These are phyloP conservation scores for Lycium barbarum DNA, from an alignment of 257 asterid species.

Conservation along the genomic window DNA sequence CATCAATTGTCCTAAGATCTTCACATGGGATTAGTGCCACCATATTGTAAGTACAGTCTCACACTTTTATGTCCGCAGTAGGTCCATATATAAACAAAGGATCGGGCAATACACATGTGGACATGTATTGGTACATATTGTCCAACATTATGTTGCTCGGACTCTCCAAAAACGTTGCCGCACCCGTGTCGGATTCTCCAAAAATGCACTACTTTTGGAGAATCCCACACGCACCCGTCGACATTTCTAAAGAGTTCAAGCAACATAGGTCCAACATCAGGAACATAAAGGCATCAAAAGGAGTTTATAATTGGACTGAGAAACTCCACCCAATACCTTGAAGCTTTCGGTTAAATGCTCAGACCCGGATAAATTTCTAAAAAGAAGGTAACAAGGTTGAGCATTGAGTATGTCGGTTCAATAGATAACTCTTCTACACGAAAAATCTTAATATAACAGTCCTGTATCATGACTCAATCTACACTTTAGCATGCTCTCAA, in stretches of 20 bases:
- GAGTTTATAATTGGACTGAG: not conserved
- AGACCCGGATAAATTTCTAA: not conserved
- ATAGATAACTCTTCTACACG: not conserved
- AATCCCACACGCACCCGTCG: too few relatives aligned
- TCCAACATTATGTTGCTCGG: not conserved
- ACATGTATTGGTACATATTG: conserved; percentile 4
- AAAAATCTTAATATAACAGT: not conserved
- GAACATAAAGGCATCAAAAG: conserved; percentile 8
- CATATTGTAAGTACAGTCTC: not conserved
- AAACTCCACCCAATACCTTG: conserved; percentile 13
- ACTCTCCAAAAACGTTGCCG: too few relatives aligned
- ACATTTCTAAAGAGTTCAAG: too few relatives aligned
- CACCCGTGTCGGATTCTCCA: too few relatives aligned
- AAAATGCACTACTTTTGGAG: too few relatives aligned
- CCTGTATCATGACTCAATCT: not conserved
- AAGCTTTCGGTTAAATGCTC: not conserved
- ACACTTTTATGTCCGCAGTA: not conserved
- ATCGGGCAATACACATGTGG: not conserved
- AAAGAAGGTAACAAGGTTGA: not conserved
- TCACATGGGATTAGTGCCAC: not conserved
- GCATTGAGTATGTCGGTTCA: not conserved
- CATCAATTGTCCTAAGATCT: not conserved
- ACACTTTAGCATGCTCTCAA: not conserved
- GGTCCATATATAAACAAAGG: not conserved
- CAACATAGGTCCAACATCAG: not conserved